Percentiles rank a stretch among this genome's conserved stretches.
phyloP scores from a whole-genome alignment of 495 filamentous ascomycete genomes.

The Corynascus novoguineensis region DNA sequence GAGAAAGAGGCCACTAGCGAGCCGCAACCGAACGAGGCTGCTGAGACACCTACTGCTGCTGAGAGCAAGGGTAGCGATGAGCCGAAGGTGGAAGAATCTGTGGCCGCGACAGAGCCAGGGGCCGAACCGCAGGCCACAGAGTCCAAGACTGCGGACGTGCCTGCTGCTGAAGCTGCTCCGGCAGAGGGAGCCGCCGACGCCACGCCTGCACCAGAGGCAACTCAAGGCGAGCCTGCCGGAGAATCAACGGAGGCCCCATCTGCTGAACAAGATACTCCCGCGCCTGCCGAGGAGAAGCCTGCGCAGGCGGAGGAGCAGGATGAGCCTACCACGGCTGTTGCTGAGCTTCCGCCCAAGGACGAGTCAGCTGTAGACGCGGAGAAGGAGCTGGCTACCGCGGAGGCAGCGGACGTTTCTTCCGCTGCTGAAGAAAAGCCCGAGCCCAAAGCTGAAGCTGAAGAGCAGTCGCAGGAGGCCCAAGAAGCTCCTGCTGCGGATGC shows the following conservation, averaged over 20 bases:
- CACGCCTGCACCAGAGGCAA: constrained; percentile 4
- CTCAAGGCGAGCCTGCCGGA: constrained; percentile 3
- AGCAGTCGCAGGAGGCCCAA: constrained; percentile 6
- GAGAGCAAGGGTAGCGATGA: constrained; percentile 16
- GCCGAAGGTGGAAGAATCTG: constrained; percentile 10
- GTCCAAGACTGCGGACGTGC: background rate
- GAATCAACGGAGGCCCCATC: background rate
- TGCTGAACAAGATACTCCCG: background rate
- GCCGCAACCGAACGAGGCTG: constrained; percentile 4
- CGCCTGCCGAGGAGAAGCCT: constrained; percentile 2
- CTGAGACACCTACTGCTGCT: background rate
- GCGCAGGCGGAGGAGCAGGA: constrained; percentile 1
- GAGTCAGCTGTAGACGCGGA: background rate
- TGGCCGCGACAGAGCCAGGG: constrained; percentile 8
- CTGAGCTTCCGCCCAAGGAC: constrained; percentile 1
- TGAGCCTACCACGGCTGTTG: constrained; percentile 5
- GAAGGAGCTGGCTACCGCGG: background rate
- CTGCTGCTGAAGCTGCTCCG: constrained; percentile 1
- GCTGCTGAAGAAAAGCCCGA: background rate
- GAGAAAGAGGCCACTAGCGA: constrained; percentile 8
- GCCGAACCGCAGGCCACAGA: constrained; percentile 1
- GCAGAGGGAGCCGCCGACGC: background rate
- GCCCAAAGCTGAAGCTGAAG: background rate
- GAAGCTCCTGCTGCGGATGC: background rate
- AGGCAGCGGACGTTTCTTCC: background rate